phyloP scores from a whole-genome alignment of 192 early-diverging fungal genomes.

The Entophlyctis luteolus region DNA sequence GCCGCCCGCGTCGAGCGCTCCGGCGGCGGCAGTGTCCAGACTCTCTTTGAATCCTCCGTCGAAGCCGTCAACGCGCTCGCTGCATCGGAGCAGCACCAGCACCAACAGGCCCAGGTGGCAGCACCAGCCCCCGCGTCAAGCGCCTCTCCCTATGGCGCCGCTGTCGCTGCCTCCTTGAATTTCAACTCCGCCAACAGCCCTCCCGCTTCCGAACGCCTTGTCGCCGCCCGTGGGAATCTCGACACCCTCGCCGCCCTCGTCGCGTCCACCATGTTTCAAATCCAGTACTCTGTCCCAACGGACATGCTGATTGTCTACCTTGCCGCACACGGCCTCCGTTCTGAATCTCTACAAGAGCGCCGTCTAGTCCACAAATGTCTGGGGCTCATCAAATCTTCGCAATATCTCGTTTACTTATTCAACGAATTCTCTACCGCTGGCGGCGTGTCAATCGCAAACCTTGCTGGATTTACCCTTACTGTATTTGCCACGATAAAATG shows the following conservation, averaged over 20 bases:
- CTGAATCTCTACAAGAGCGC: neutral
- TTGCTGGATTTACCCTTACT: constrained; percentile 2
- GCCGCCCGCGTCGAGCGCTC: constrained; percentile 10
- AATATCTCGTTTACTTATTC: constrained; percentile 17
- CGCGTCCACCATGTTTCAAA: constrained; percentile 21
- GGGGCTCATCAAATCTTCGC: constrained; percentile 13
- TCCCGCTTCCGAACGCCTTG: neutral
- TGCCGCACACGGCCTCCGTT: neutral
- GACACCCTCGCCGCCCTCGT: constrained; percentile 33
- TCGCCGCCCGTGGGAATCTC: constrained; percentile 13
- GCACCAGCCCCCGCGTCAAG: neutral
- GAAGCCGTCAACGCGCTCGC: constrained; percentile 10
- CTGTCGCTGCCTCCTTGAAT: neutral
- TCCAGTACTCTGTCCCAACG: constrained; percentile 3
- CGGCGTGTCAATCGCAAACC: constrained; percentile 4
- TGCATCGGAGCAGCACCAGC: no score
- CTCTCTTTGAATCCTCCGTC: constrained; percentile 15
- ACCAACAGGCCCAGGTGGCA: neutral
- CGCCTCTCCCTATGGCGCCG: neutral
- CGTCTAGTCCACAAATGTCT: constrained; percentile 19
- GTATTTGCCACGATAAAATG: constrained; percentile 10
- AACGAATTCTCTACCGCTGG: constrained; percentile 12
- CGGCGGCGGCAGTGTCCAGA: constrained; percentile 16
- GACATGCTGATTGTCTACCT: constrained; percentile 23
- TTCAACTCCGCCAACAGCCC: neutral